Evolutionary conservation across 768 basidiomycete genomes (phyloP), one percentile per base, ranked within the genome.

Genomic region (Suillus spraguei): DNA sequence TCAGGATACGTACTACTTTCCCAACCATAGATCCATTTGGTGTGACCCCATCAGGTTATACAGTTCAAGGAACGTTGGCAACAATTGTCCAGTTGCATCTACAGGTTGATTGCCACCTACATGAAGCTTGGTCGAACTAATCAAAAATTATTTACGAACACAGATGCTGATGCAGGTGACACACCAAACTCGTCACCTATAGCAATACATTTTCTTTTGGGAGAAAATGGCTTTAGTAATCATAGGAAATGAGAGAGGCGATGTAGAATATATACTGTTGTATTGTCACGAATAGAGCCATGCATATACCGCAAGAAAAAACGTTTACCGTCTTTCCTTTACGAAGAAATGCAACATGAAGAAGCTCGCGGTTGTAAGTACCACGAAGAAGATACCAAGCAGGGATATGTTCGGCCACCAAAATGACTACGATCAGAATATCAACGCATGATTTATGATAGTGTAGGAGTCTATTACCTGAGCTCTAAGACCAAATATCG

Each of bases 351-450:
- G 92, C 33, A 98, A 79, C 54, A 86, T 88, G 60, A 94, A 66
- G 75, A 86, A 98, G 76, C 92, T 95, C 41, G 81, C 80, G 6
- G 85, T 72, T 6, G 91, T 94, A 76, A 95, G 95, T 2, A 81
- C 77, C 33, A 85, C 88, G 70, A 99, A 96, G 80, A 95, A 95
- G 55, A 95, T 92, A 7, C 82, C 90, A 6, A 99, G 82, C 0
- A 95, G 77, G 0, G 89, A 83, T 39, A 95, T 92, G 72, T 99
- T 96, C 0, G 97, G 97, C 93, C 93, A 99, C 97, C 97, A 99
- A 82, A 96, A 99, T 0, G 97, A 95, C 83, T 86, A 59, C 36
- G n/a, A 28, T 28, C 20, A n/a, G 11, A 53, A 39, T 16, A 35
- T 66, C 35, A 33, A 38, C n/a, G n/a, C 22, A 39, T 24, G 20